Evolutionary conservation across 768 basidiomycete genomes (phyloP).

Genomic region (Stropharia rugosoannulata): DNA sequence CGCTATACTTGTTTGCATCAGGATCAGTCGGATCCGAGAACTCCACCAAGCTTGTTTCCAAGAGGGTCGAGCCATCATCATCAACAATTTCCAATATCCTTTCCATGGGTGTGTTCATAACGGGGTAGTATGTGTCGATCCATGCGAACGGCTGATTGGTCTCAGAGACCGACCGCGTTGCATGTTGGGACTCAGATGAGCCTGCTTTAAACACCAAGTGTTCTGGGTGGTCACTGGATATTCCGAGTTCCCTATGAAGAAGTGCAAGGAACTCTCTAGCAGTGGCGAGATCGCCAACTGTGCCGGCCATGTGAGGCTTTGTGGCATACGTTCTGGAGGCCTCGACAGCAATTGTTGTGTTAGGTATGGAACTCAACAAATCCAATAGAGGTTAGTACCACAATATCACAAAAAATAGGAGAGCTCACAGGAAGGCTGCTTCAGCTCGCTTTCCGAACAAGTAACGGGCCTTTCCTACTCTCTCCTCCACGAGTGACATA

Average conservation of each 20-base stretch:
- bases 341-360: conserved; percentile 47
- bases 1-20: conserved; percentile 65
- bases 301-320: conserved; percentile 69
- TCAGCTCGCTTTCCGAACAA: conserved; percentile 20
- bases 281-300: conserved; percentile 50
- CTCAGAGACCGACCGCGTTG: conserved; percentile 55
- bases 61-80: conserved; percentile 47
- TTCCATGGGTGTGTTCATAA: conserved; percentile 75
- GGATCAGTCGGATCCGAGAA: conserved; percentile 56
- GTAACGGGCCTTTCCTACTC: conserved; percentile 4
- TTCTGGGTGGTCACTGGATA: conserved; percentile 30
- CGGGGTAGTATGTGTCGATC: conserved; percentile 85
- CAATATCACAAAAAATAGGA: no score
- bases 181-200: conserved; percentile 57
- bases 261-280: conserved; percentile 63
- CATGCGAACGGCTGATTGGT: conserved; percentile 56
- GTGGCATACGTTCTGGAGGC: conserved; percentile 55
- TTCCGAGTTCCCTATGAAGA: conserved; percentile 61
- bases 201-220: conserved; percentile 68
- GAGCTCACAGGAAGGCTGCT: conserved; percentile 19
- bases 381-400: no score
- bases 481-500: neutral
- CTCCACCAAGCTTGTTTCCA: conserved; percentile 34
- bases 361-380: conserved; percentile 45
- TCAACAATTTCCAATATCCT: conserved; percentile 65